Percentiles rank a stretch among this genome's conserved stretches.
Conservation (phyloP, 2,329 filamentous ascomycete genomes). For the Colletotrichum lupini region DNA sequence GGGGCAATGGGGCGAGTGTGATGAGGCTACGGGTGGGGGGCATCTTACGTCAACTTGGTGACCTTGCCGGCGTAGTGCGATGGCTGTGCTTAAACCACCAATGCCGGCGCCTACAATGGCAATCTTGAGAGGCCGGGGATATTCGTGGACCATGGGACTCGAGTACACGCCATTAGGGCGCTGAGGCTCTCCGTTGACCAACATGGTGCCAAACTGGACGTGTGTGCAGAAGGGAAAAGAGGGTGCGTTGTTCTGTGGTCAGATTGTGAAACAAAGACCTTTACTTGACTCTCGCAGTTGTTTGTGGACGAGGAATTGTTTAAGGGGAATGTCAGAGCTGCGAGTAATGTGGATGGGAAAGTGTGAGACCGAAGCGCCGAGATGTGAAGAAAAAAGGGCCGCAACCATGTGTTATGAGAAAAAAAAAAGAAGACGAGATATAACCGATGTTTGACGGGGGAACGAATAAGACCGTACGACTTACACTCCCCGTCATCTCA, state of each 20-base stretch:
- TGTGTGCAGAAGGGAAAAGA: neutral
- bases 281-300: neutral
- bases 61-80: conserved; percentile 63
- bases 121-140: conserved; percentile 32
- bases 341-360: neutral
- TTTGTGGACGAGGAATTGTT: neutral
- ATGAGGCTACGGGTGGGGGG: neutral
- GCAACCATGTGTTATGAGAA: neutral
- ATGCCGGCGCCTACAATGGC: conserved; percentile 57
- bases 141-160: conserved; percentile 29
- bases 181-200: conserved; percentile 17
- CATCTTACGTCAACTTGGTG: conserved; percentile 54
- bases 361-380: neutral
- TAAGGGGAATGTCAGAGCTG: neutral
- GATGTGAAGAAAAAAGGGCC: neutral
- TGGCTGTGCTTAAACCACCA: conserved; percentile 62
- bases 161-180: conserved; percentile 8
- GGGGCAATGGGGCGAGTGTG: neutral
- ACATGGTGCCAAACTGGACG: neutral
- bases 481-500: conserved; percentile 21
- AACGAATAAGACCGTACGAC: neutral
- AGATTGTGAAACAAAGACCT: conserved; percentile 6
- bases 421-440: neutral
- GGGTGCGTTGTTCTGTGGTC: neutral
- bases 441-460: neutral